Percentiles rank a stretch among this genome's conserved stretches.
Conservation (phyloP, 768 basidiomycete genomes). For the Auriscalpium orientale region DNA sequence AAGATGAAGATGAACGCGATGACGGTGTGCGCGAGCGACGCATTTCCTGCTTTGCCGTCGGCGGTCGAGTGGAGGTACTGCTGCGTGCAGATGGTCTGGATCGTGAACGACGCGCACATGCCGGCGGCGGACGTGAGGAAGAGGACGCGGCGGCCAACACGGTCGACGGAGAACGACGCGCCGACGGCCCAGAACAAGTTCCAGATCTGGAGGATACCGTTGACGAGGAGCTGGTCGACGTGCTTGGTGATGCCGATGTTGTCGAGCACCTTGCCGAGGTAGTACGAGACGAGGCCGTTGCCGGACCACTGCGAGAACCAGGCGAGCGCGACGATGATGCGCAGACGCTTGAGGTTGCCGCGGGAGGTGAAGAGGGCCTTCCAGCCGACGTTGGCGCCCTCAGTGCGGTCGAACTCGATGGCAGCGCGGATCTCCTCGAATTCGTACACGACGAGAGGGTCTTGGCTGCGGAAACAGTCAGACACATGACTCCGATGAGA, state of each 20-base stretch:
- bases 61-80: conserved; percentile 36
- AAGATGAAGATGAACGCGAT: conserved; percentile 83
- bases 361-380: conserved; percentile 54
- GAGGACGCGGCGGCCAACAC: conserved; percentile 59
- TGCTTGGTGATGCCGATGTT: conserved; percentile 58
- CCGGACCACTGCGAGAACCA: conserved; percentile 87
- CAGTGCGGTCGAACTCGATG: conserved; percentile 57
- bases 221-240: conserved; percentile 69
- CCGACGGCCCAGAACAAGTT: conserved; percentile 57
- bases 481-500: neutral
- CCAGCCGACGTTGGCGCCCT: conserved; percentile 57
- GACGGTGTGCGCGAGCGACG: conserved; percentile 40
- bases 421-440: conserved; percentile 77
- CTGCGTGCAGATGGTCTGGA: conserved; percentile 63
- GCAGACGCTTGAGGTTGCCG: conserved; percentile 72
- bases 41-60: conserved; percentile 34
- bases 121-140: conserved; percentile 53
- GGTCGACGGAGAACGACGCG: conserved; percentile 57
- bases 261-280: conserved; percentile 66
- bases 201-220: conserved; percentile 80
- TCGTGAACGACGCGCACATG: conserved; percentile 60
- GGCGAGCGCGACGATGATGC: conserved; percentile 68
- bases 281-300: conserved; percentile 79
- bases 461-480: conserved; percentile 29
- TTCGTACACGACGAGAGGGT: conserved; percentile 66